Conservation (phyloP, 228 moss, liverwort and hornwort genomes). For the Sphagnum magellanicum region DNA sequence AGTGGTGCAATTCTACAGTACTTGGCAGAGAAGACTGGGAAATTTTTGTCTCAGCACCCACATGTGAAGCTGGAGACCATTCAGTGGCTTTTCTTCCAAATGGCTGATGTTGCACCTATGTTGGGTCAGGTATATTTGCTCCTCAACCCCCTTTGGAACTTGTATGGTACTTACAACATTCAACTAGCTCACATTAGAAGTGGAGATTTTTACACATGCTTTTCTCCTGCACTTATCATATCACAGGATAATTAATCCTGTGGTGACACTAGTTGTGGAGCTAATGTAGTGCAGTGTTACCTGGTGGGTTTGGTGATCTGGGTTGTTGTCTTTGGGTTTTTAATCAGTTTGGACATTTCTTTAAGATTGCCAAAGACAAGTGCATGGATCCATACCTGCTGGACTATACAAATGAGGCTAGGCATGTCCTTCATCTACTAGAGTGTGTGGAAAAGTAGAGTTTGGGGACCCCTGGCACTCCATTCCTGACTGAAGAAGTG, state of each 20-base stretch:
- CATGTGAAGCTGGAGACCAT: constrained; percentile 14
- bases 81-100: constrained; percentile 16
- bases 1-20: constrained; percentile 14
- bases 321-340: not conserved
- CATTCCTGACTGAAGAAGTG: no score
- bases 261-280: no score
- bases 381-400: constrained; percentile 3
- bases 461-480: no score
- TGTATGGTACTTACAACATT: no score
- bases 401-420: constrained; percentile 1
- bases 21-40: constrained; percentile 13
- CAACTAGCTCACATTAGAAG: no score
- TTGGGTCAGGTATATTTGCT: constrained; percentile 9
- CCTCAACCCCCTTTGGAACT: not conserved
- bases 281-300: no score
- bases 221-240: no score
- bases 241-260: no score
- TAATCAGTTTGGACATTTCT: constrained; percentile 14
- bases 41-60: constrained; percentile 13
- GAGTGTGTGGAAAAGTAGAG: constrained; percentile 1
- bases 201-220: no score
- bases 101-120: constrained; percentile 13
- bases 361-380: constrained; percentile 9
- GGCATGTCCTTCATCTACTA: constrained; percentile 4
- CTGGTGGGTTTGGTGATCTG: not conserved